Base-by-base conservation (phyloP, 2,329 filamentous ascomycete genomes). In the Ilyonectria destructans region DNA sequence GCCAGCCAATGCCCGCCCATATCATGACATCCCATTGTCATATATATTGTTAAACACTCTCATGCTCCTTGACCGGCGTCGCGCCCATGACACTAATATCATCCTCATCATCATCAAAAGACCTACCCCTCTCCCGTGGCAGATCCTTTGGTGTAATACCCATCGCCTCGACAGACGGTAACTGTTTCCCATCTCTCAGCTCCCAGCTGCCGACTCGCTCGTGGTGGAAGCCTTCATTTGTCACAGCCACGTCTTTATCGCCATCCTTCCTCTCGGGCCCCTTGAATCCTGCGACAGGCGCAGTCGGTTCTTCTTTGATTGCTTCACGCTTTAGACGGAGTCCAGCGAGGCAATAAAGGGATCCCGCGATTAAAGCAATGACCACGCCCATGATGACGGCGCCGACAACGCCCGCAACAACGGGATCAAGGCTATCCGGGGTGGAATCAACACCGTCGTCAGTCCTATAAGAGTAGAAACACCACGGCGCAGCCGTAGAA, bases 121-220 rank as follows among this genome's bases (percentile, higher is more conserved):
- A 70, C 45, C 59, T 63, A 40, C 66, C 65, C 5, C 55, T 71
- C 40, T 70, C 68, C 15, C 66, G 68, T 19, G 69, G 62, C 48
- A 71, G 52, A 26, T 78, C 73, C 21, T 73, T 72, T 2, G 76
- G 77, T 26, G 75, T 73, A 19, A 71, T 77, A 17, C 65, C 75
- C 45, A 61, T 76, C 29, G 52, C 68, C 17, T 69, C 69, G 3
- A 52, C 51, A 7, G 58, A 59, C 17, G 70, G 63, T 2, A 71
- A 12, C 6, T 57, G 54, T 17, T 43, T 74, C 6, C 68, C 71
- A 1, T 67, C 68, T 17, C 75, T 77, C 58, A 88, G 75, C 70
- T 88, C 86, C 86, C 86, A 87, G 73, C 85, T 87, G 1, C 85
- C 85, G 15, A 84, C 74, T 7, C 85, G 81, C 70, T 85, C 85